Base-by-base conservation (phyloP, 306 rosid species). In the Astragalus glycyphyllos region DNA sequence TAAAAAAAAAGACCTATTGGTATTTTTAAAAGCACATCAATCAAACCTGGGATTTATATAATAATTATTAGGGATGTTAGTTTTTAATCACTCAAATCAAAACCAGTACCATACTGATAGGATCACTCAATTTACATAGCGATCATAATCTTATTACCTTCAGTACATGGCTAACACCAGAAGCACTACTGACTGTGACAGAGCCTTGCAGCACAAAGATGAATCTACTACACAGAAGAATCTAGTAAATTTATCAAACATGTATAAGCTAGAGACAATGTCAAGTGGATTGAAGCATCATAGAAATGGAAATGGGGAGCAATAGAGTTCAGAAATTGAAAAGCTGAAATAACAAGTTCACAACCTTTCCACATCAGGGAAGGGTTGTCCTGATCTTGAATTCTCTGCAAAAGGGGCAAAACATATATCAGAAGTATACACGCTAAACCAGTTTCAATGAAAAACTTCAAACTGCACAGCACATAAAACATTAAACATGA, bases 171-270 rank as follows among this genome's bases (percentile, higher is more conserved):
- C 71, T 71, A 55, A 6, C 29, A 17, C 82, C 84, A 68, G 88
- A 65, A 47, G 68, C 77, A 75, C 74, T 60, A 17, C 81, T 69
- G 59, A 94, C 85, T 13, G 73, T 81, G 72, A 89, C 79, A 56
- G 77, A 77, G 76, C 99, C 99, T 58, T 87, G 84, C 71, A 94
- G 84, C 77, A 94, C 96, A 87, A 94, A 94, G 80, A 94, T 65
- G 57, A 94, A 87, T 80, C 99, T 94, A 77, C 99, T 94, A 77
- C 68, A 84, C 42, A 60, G 1, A 80, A 66, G 20, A 78, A 77
- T 32, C 37, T 74, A 60, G 23, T 17, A 67, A 61, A 35, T n/a
- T 72, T 17, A 72, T 73, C 45, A 68, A 65, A 65, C 60, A 59
- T 15, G 69, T 31, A 49, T 58, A 57, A 61, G 54, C 65, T 58